These are phyloP conservation scores for Mycena kentingensis DNA, from an alignment of 768 basidiomycete species.

Conservation along the genomic window DNA sequence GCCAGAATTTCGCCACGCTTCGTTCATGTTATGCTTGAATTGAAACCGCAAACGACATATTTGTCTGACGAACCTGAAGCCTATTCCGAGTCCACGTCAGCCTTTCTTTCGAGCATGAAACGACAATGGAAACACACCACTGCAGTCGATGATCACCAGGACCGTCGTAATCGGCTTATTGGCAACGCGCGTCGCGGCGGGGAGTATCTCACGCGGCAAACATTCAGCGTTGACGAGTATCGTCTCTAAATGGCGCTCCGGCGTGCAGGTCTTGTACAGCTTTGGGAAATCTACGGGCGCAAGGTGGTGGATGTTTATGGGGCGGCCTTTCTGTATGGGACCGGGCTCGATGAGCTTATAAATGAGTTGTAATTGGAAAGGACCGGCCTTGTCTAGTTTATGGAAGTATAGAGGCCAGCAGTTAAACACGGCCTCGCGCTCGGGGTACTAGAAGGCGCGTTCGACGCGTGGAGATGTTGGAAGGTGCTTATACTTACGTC, in stretches of 20 bases:
- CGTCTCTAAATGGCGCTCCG: conserved; percentile 63
- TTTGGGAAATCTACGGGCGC: conserved; percentile 59
- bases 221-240: conserved; percentile 68
- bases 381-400: conserved; percentile 73
- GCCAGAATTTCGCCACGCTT: conserved; percentile 73
- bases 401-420: conserved; percentile 83
- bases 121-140: conserved; percentile 36
- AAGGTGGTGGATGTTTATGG: conserved; percentile 67
- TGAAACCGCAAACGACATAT: not conserved
- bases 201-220: conserved; percentile 65
- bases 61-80: conserved; percentile 54
- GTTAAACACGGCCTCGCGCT: conserved; percentile 67
- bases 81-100: not conserved
- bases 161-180: conserved; percentile 51
- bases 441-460: conserved; percentile 55
- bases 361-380: not conserved
- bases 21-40: not conserved
- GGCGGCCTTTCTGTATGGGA: conserved; percentile 75
- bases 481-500: conserved; percentile 49
- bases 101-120: not conserved
- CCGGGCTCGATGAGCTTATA: conserved; percentile 1
- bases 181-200: conserved; percentile 60
- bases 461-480: not conserved
- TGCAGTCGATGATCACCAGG: conserved; percentile 69
- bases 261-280: conserved; percentile 57